Base-by-base conservation (phyloP, 345 rosid species). In the Camelina sativa region DNA sequence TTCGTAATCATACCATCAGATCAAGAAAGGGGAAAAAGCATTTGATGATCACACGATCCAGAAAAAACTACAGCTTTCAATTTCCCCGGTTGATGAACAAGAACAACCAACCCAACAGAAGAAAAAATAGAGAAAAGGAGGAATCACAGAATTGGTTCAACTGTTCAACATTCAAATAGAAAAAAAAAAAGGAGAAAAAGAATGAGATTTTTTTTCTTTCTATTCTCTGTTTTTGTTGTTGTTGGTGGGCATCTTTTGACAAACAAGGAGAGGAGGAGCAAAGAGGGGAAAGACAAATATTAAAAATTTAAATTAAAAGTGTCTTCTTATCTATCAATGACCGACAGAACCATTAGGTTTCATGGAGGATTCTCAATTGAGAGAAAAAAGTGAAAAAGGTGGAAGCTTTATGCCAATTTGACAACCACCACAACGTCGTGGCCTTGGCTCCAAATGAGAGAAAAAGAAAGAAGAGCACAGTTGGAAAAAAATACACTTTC, bases 191-290 rank as follows among this genome's bases (percentile, higher is more conserved):
- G n/a, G 54, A 5, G 20, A 12, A 12, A 30, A 62, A 50, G 8
- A 40, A 19, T n/a, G 12, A 60, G 52, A 65, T 41, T 17, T 32
- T 75, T 30, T 6, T 6, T 1, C 6, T 43, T 11, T 76, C 40
- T 62, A 28, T 28, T 28, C 30, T 28, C 30, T 28, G 30, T 28
- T 4, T 28, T 28, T 28, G 30, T 28, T 28, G 30, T 1, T 25
- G 65, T 76, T 60, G 67, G 79, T 79, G 82, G 79, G 75, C 71
- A 79, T 79, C 81, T 79, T 79, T 68, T 67, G 82, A 73, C 70
- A 73, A 62, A 69, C 50, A 28, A 64, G 74, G 74, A 68, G 48
- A 51, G 19, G 48, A 51, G 19, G 55, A 13, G 0, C 4, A 43
- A 71, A 28, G 28, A 25, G 30, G 8, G 40, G 10, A 52, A 0